These are phyloP conservation scores for Penicillium occitanis DNA, from an alignment of 2,329 filamentous ascomycete species.

Conservation along the genomic window DNA sequence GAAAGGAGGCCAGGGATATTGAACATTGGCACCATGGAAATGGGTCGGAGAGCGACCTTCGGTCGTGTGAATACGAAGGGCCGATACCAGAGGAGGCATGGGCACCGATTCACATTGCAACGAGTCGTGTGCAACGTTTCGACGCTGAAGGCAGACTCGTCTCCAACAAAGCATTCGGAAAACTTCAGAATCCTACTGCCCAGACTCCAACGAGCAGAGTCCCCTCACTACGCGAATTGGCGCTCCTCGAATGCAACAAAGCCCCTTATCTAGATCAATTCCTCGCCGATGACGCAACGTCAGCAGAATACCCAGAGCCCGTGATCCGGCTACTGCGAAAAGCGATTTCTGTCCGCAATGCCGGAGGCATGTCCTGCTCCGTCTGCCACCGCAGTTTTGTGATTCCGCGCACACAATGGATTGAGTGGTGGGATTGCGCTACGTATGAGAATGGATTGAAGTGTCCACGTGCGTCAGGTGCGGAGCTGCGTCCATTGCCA, in stretches of 20 bases:
- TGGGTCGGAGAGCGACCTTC: conserved; percentile 15
- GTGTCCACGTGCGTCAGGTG: conserved; percentile 31
- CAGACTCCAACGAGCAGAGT: conserved; percentile 25
- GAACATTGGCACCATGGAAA: conserved; percentile 33
- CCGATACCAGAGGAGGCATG: conserved; percentile 33
- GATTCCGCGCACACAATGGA: conserved; percentile 44
- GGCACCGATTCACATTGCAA: conserved; percentile 40
- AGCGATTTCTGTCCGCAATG: conserved; percentile 36
- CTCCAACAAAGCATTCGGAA: conserved; percentile 14
- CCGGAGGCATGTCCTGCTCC: conserved; percentile 42
- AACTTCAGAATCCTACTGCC: background rate
- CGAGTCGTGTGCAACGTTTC: conserved; percentile 32
- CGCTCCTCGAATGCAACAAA: conserved; percentile 41
- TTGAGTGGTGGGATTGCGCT: conserved; percentile 47
- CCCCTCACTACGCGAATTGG: conserved; percentile 46
- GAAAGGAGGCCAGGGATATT: conserved; percentile 30
- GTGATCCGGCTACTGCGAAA: conserved; percentile 38
- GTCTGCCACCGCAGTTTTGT: conserved; percentile 44
- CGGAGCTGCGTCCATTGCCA: conserved; percentile 39
- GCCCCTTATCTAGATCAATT: conserved; percentile 40
- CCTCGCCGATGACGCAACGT: conserved; percentile 33
- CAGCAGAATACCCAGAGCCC: conserved; percentile 34
- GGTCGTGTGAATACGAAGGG: conserved; percentile 29
- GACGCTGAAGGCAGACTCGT: conserved; percentile 37
- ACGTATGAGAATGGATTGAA: conserved; percentile 42